A percentile compares a stretch with the other conserved stretches of the same genome.
Conservation (phyloP, 176 grass and related monocot genomes). For the Rhynchospora pubera region DNA sequence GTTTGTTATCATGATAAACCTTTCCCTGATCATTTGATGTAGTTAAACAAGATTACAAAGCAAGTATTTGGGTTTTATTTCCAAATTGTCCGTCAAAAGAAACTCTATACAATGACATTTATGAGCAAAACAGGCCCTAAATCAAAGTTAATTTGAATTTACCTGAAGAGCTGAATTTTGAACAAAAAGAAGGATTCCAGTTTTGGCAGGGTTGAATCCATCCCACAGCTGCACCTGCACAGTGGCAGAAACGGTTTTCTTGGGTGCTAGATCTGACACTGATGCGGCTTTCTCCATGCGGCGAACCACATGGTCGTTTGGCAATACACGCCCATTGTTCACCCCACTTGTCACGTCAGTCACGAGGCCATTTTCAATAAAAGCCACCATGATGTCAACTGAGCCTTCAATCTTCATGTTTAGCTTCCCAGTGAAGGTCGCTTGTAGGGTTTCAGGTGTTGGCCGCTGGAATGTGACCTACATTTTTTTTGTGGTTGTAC, state of each 20-base stretch:
- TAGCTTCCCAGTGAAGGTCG: constrained; percentile 52
- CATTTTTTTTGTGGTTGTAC: neutral
- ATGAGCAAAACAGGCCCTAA: neutral
- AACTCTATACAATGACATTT: neutral
- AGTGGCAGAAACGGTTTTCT: constrained; percentile 54
- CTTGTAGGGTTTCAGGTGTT: constrained; percentile 55
- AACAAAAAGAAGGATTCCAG: constrained; percentile 72
- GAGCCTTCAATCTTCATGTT: constrained; percentile 49
- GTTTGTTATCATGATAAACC: neutral
- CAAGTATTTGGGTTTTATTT: neutral
- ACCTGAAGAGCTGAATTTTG: constrained; percentile 51
- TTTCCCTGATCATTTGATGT: neutral
- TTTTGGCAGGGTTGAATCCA: constrained; percentile 57
- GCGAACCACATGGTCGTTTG: constrained; percentile 82
- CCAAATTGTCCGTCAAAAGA: neutral
- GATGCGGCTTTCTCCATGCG: constrained; percentile 62
- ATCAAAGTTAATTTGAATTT: neutral
- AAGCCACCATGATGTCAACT: constrained; percentile 65
- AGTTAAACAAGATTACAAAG: neutral
- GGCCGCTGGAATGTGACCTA: constrained; percentile 61
- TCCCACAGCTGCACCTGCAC: constrained; percentile 77
- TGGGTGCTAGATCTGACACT: constrained; percentile 44
- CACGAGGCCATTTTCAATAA: constrained; percentile 76
- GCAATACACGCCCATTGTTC: constrained; percentile 72
- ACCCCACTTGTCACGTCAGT: constrained; percentile 68